Base-by-base conservation (phyloP, 495 filamentous ascomycete genomes). In the Neurospora hispaniola region DNA sequence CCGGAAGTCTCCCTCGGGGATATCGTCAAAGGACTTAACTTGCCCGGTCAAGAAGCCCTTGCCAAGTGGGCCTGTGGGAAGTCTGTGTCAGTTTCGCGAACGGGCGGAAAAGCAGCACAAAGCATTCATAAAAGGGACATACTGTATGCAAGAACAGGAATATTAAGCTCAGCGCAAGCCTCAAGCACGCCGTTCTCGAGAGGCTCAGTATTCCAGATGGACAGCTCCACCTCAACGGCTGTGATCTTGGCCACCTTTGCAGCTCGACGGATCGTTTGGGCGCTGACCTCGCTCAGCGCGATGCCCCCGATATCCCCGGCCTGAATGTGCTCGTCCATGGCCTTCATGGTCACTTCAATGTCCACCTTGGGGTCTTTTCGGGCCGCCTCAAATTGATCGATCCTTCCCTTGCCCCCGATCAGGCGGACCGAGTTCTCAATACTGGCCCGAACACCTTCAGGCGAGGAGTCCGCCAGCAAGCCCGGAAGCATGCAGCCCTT, bases 351-450 rank as follows among this genome's bases (percentile, higher is more conserved):
- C 12, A 78, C 80, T 69, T 85, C 82, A 66, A 87, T 78, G 12
- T 83, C 81, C 40, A 83, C 85, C 0, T 88, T 88, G 14, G 83
- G 84, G 75, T 97, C 94, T 35, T 92, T 87, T 5, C 94, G 85
- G 7, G 92, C 93, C 70, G 83, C 88, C 81, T 96, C 90, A 77
- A 95, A 97, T 72, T 95, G 88, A 80, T 97, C 92, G 72, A 98
- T 84, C 70, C 83, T 88, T 84, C 94, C 94, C 74, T 89, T 92
- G n/a, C 90, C 92, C 71, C 89, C 88, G 5, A 94, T 82, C 38
- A 87, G 74, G 31, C 80, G 84, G 46, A 96, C 78, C 73, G 84
- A 89, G 74, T 90, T 87, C 69, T 94, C 92, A 71, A 98, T 85
- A 70, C 87, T 89, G 27, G 85, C 82, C n/a, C 88, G 85, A 8